A percentile compares a stretch with the other conserved stretches of the same genome.
Evolutionary conservation across 768 basidiomycete genomes (phyloP).

Genomic region (Myochromella boudieri): DNA sequence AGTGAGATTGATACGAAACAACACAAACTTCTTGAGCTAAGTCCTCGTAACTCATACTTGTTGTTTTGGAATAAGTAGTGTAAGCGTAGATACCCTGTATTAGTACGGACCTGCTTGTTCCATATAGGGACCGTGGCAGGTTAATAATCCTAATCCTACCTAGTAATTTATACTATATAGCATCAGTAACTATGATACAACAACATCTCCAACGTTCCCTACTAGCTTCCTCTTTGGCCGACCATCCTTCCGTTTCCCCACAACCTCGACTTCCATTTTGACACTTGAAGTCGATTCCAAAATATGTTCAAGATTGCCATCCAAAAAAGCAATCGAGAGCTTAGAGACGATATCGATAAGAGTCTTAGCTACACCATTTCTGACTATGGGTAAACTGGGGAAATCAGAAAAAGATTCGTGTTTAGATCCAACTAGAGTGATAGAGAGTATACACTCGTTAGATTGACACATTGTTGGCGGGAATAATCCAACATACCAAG

Average conservation of each 20-base stretch:
- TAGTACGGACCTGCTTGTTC: too few species aligned
- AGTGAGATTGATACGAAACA: too few species aligned
- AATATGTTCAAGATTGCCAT: slow-evolving; percentile 34
- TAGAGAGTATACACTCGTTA: not conserved
- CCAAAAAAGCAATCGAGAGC: slow-evolving; percentile 43
- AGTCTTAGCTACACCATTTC: slow-evolving; percentile 28
- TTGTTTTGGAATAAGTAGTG: too few species aligned
- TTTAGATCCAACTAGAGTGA: slow-evolving; percentile 37
- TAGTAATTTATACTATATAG: not conserved
- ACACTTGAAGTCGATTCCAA: slow-evolving; percentile 28
- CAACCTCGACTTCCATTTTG: slow-evolving; percentile 36
- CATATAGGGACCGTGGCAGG: too few species aligned
- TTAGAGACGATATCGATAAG: slow-evolving; percentile 34
- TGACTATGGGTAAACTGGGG: slow-evolving; percentile 39
- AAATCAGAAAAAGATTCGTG: slow-evolving; percentile 52
- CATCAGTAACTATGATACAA: slow-evolving; percentile 28
- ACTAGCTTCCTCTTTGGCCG: slow-evolving; percentile 41
- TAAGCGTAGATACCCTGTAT: too few species aligned
- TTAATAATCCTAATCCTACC: not conserved
- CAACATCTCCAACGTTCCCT: slow-evolving; percentile 44
- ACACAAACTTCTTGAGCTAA: too few species aligned
- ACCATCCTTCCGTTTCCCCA: slow-evolving; percentile 45
- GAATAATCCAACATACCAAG: slow-evolving; percentile 34
- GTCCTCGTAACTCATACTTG: too few species aligned
- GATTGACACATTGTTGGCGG: not conserved